phyloP scores from a whole-genome alignment of 176 grass and related monocot genomes.

The Poa pratensis region DNA sequence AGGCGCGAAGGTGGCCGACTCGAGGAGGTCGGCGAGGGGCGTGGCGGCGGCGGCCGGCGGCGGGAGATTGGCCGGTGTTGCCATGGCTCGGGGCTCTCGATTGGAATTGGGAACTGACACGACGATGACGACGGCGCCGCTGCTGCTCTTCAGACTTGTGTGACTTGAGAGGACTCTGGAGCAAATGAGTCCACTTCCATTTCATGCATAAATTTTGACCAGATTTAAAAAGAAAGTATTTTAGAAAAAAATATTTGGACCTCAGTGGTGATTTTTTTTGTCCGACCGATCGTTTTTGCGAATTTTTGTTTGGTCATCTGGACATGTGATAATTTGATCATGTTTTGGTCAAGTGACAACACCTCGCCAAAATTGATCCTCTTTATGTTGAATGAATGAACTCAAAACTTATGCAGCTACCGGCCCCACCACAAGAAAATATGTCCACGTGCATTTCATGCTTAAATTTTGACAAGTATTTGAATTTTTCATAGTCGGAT shows the following conservation, averaged over 20 bases:
- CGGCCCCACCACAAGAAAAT: too few relatives aligned
- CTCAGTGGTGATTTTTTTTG: too few relatives aligned
- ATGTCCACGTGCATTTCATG: too few relatives aligned
- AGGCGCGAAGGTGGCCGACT: slow-evolving; percentile 48
- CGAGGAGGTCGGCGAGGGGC: slow-evolving; percentile 53
- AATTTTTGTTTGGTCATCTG: not conserved
- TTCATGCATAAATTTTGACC: not conserved
- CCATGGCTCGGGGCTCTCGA: slow-evolving; percentile 28
- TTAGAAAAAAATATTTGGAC: not conserved
- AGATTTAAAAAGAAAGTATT: not conserved
- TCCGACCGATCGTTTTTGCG: not conserved
- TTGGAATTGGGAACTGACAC: slow-evolving; percentile 1
- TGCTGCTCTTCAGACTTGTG: not conserved
- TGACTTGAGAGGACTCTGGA: not conserved
- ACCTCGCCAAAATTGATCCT: too few relatives aligned
- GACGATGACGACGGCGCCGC: not conserved
- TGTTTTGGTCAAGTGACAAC: too few relatives aligned
- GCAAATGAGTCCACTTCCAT: not conserved
- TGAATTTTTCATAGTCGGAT: too few relatives aligned
- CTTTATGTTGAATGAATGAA: too few relatives aligned
- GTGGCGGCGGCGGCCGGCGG: not conserved
- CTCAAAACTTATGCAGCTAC: too few relatives aligned
- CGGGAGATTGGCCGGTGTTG: slow-evolving; percentile 28
- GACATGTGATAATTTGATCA: too few relatives aligned
- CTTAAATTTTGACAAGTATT: too few relatives aligned